A percentile compares a stretch with the other conserved stretches of the same genome.
phyloP scores from a whole-genome alignment of 1,284 basidiomycete species.

The Tilletia walkeri region DNA sequence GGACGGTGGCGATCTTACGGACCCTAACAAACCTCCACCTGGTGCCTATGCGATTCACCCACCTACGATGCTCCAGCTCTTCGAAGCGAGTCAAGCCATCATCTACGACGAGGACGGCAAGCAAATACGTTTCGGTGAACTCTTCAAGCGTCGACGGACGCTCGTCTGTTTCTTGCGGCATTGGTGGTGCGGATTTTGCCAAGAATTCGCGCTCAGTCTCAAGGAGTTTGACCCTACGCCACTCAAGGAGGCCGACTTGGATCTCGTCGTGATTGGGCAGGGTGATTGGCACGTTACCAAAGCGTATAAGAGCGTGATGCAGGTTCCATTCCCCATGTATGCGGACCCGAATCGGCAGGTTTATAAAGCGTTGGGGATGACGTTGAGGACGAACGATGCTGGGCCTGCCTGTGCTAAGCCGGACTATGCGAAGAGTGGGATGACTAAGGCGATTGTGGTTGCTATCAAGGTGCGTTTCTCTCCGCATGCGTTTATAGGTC shows the following conservation, averaged over 20 bases:
- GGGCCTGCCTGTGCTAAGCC: slow-evolving; percentile 62
- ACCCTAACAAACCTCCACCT: not conserved
- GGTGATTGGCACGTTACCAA: slow-evolving; percentile 71
- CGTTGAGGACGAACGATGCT: slow-evolving; percentile 60
- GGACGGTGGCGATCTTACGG: not conserved
- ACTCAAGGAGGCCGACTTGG: slow-evolving; percentile 63
- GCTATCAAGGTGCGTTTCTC: slow-evolving; percentile 61
- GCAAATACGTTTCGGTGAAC: slow-evolving; percentile 68
- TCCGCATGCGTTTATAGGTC: no score
- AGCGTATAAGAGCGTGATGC: slow-evolving; percentile 67
- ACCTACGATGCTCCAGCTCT: slow-evolving; percentile 57
- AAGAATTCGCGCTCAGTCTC: slow-evolving; percentile 77
- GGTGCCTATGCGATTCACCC: slow-evolving; percentile 38
- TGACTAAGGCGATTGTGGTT: slow-evolving; percentile 68
- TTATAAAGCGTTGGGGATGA: slow-evolving; percentile 75
- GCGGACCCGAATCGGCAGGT: slow-evolving; percentile 73
- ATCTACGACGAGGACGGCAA: slow-evolving; percentile 70
- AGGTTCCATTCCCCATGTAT: slow-evolving; percentile 64
- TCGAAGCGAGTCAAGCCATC: slow-evolving; percentile 65
- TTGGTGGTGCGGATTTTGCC: slow-evolving; percentile 69
- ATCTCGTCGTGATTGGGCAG: slow-evolving; percentile 73
- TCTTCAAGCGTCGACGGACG: slow-evolving; percentile 68
- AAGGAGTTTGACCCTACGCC: slow-evolving; percentile 62
- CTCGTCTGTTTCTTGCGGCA: slow-evolving; percentile 63
- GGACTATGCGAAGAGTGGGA: slow-evolving; percentile 67